Evolutionary conservation across 1,284 basidiomycete species (phyloP), one percentile per base, ranked within the genome.

Genomic region (Papiliotrema flavescens): DNA sequence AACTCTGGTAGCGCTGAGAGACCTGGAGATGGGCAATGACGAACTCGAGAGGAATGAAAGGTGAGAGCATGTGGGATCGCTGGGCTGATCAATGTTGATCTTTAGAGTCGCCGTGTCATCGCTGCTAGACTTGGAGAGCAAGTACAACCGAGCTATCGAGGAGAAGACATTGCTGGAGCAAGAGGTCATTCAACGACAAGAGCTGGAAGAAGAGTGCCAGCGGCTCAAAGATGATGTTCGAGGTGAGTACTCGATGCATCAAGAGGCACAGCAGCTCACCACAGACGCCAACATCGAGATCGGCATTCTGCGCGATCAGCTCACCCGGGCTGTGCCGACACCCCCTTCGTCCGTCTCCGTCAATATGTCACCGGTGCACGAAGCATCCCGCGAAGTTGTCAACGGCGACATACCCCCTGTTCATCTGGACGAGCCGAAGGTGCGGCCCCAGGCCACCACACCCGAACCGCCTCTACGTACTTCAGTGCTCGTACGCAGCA

Each of bases 81-180:
- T 35, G 14, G 14, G 15, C 26, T 23, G 34, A 13, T 9, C 36
- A 48, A 11, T 22, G 32, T 22, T 53, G 24, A 49, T 22, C 14
- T 11, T 8, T 52, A 79, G 80, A 22, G 92, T 92, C 50, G 90
- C 95, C 28, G 85, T 88, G 2, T 94, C 91, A 34, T 94, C 90
- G 63, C 79, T 98, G 55, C 86, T 88, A 1, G 96, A 98, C 75
- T 82, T 92, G 69, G 95, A 98, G 78, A 81, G 83, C 60, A 91
- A 88, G 71, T 97, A 98, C 78, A 86, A 92, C 61, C 84, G 86
- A 56, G 88, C 89, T 1, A 81, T 98, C 48, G 96, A 99, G 76
- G 90, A 97, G 78, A 98, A 97, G 76, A 97, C 96, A 47, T 78
- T 98, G 43, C 81, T 98, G 34, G 96, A 99, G 74, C 91, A 98